These are phyloP conservation scores for Alternaria incomplexa DNA, from an alignment of 2,329 filamentous ascomycete genomes.

Conservation along the genomic window DNA sequence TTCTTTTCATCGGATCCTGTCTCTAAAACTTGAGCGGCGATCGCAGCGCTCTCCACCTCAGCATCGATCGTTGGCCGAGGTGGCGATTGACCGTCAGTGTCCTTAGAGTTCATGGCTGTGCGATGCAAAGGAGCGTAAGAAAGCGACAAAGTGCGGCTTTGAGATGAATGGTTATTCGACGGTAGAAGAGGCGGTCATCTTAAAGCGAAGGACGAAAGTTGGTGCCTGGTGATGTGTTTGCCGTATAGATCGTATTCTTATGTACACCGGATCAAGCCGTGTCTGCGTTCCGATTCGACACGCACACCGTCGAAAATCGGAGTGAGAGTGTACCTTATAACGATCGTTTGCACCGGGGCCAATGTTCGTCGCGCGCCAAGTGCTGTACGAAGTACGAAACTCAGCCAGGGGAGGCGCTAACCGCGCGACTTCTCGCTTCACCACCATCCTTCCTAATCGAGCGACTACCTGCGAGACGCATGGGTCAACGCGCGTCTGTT, in stretches of 20 bases:
- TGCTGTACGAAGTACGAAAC: neutral
- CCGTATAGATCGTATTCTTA: neutral
- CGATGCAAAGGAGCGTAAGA: neutral
- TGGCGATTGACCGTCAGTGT: neutral
- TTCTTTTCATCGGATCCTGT: neutral
- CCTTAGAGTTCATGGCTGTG: neutral
- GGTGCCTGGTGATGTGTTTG: constrained; percentile 11
- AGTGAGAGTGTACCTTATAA: neutral
- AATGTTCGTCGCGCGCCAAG: neutral
- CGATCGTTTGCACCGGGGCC: neutral
- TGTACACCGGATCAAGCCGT: neutral
- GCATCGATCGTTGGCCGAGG: constrained; percentile 5
- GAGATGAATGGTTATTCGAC: neutral
- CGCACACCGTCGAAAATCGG: neutral
- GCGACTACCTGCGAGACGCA: constrained; percentile 20
- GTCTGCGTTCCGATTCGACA: neutral
- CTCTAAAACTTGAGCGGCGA: constrained; percentile 5
- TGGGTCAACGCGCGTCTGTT: neutral
- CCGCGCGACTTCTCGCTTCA: constrained; percentile 6
- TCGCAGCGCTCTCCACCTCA: constrained; percentile 2
- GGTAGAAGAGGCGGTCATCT: neutral
- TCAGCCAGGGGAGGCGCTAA: constrained; percentile 4
- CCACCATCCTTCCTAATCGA: constrained; percentile 16
- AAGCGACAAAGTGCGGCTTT: neutral
- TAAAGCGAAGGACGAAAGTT: constrained; percentile 2